Conservation (phyloP, 148 eudicot genomes). For the Dianthus caryophyllus region DNA sequence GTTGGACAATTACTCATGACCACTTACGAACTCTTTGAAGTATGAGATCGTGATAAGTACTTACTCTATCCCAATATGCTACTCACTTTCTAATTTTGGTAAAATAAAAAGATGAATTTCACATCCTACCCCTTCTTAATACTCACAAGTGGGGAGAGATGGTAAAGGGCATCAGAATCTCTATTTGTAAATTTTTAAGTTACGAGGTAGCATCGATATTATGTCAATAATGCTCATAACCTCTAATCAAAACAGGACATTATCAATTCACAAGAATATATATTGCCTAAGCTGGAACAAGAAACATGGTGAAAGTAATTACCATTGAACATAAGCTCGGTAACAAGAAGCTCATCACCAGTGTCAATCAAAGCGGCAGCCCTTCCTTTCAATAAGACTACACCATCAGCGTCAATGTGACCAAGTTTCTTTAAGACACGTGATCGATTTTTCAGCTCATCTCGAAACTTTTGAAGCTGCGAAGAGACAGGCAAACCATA, state of each 20-base stretch:
- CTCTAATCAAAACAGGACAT: too few species aligned
- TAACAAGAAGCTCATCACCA: slow-evolving; percentile 92
- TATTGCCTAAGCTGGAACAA: not conserved
- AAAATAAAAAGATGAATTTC: too few species aligned
- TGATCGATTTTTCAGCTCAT: slow-evolving; percentile 92
- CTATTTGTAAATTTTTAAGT: too few species aligned
- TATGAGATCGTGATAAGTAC: not conserved
- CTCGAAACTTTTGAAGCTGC: slow-evolving; percentile 96
- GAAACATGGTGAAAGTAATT: slow-evolving; percentile 11
- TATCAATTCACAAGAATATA: not conserved
- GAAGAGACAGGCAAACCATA: slow-evolving; percentile 19
- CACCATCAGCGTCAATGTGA: slow-evolving; percentile 92
- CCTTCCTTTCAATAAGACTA: slow-evolving; percentile 89
- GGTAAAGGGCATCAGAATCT: too few species aligned
- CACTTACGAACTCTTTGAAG: not conserved
- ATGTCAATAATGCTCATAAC: too few species aligned
- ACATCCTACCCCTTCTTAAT: too few species aligned
- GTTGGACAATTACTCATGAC: not conserved
- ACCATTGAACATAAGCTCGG: slow-evolving; percentile 98
- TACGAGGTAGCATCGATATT: too few species aligned
- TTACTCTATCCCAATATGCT: too few species aligned
- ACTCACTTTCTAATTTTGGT: too few species aligned
- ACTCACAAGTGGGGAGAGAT: too few species aligned
- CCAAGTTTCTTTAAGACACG: slow-evolving; percentile 93
- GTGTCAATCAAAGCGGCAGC: slow-evolving; percentile 92